Conservation (phyloP, 2,329 filamentous ascomycete species). For the Monosporascus sp. region DNA sequence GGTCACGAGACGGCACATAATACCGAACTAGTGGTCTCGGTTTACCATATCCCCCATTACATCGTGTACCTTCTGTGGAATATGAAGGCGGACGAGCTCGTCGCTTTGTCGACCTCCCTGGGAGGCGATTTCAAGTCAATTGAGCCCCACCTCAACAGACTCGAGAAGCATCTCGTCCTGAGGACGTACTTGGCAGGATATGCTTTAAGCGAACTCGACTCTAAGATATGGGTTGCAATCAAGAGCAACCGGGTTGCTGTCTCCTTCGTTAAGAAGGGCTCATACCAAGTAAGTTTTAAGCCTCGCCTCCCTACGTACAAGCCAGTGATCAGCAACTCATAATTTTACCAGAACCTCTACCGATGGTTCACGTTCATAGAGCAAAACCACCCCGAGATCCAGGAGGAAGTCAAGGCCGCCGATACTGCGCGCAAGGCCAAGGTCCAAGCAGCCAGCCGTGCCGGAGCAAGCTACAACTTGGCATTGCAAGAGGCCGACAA, state of each 20-base stretch:
- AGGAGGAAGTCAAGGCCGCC: slow-evolving; percentile 62
- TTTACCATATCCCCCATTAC: not conserved
- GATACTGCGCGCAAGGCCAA: slow-evolving; percentile 66
- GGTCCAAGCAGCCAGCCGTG: slow-evolving; percentile 64
- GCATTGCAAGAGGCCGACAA: slow-evolving; percentile 78
- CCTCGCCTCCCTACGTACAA: no score
- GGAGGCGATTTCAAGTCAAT: slow-evolving; percentile 75
- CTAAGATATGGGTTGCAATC: slow-evolving; percentile 76
- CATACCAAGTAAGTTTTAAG: no score
- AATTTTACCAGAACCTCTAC: slow-evolving; percentile 68
- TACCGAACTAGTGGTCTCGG: no score
- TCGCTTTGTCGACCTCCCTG: slow-evolving; percentile 45
- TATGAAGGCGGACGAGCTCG: slow-evolving; percentile 55
- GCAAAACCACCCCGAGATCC: slow-evolving; percentile 71
- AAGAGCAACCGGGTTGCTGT: slow-evolving; percentile 80
- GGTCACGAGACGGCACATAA: slow-evolving; percentile 3
- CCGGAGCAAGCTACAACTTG: slow-evolving; percentile 85
- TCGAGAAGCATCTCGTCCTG: slow-evolving; percentile 83
- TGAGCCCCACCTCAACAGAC: slow-evolving; percentile 66
- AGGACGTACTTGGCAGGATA: slow-evolving; percentile 84
- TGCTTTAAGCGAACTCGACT: slow-evolving; percentile 68
- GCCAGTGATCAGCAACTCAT: no score
- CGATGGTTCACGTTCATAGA: slow-evolving; percentile 89
- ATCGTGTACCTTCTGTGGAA: slow-evolving; percentile 10
- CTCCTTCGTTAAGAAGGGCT: slow-evolving; percentile 73